Conservation (phyloP, 2,329 filamentous ascomycete species). For the Curvularia lunata region DNA sequence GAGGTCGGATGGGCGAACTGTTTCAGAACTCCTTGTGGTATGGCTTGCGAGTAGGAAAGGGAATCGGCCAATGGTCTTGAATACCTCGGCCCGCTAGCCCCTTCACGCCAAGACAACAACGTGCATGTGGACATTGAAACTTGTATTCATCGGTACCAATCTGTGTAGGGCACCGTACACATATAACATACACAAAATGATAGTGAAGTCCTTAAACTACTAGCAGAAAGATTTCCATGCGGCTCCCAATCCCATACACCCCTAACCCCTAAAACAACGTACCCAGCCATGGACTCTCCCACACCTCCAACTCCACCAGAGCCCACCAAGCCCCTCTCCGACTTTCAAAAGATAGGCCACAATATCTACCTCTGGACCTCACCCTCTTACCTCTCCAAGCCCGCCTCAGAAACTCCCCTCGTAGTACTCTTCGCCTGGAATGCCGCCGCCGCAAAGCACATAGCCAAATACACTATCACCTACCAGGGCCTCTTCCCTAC, state of each 20-base stretch:
- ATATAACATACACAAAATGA: not conserved
- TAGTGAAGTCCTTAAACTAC: not conserved
- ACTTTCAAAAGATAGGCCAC: conserved; percentile 43
- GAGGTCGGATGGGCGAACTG: not conserved
- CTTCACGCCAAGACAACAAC: conserved; percentile 9
- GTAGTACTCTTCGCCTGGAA: conserved; percentile 47
- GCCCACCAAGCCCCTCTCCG: conserved; percentile 31
- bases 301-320: conserved; percentile 6
- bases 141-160: not conserved
- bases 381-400: conserved; percentile 16
- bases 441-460: conserved; percentile 44
- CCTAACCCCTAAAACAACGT: not conserved
- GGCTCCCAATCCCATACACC: not conserved
- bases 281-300: conserved; percentile 19
- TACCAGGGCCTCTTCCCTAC: conserved; percentile 43
- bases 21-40: not conserved
- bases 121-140: not conserved
- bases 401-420: conserved; percentile 26
- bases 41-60: conserved; percentile 1
- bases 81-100: conserved; percentile 14
- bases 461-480: conserved; percentile 45
- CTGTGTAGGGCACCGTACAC: not conserved
- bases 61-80: conserved; percentile 4
- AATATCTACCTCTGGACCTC: conserved; percentile 45
- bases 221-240: not conserved